Evolutionary conservation across 106 monocot genomes (phyloP), one percentile per base, ranked within the genome.

Genomic region (Allium fistulosum): DNA sequence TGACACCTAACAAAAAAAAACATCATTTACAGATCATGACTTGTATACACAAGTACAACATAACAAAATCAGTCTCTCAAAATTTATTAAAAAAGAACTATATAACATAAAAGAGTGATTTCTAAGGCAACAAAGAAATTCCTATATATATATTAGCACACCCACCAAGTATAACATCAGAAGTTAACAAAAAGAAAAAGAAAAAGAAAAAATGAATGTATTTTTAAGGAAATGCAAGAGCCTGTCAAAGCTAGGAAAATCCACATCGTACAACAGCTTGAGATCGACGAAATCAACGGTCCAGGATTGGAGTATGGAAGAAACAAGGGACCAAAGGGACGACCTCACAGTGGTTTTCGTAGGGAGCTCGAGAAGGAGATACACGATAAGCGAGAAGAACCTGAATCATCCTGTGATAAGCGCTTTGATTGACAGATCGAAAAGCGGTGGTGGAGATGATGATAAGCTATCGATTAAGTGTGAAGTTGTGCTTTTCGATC

Each of bases 401-500:
- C 51, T 94, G 70, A 67, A 73, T 46, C 94, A 94, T 65, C 94
- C 94, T 14, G 27, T 94, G 48, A 52, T 94, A 46, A 74, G 12
- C 12, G 82, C 94, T 3, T 79, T 94, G 45, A 77, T 90, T 17
- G 84, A 94, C 15, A 77, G 63, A 46, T 56, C 81, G 10, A 49
- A n/a, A 18, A 16, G 17, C 37, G 37, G 37, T 47, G 59, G 17
- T 15, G 68, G 46, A 8, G n/a, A 61, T 0, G 69, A 46, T 10
- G 74, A 72, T 2, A 49, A 37, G 57, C 67, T 86, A 7, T 71
- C 76, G 8, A 82, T 94, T 26, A 90, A 69, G 59, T 94, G 94
- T 53, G 94, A 94, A 70, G 90, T 94, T 5, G 94, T 94, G 49
- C 80, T 94, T 73, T 94, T 94, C 48, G 90, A 94, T 51, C 94